Evolutionary conservation across 1,139 yeast species (phyloP).

Genomic region (Arxiozyma bovina): DNA sequence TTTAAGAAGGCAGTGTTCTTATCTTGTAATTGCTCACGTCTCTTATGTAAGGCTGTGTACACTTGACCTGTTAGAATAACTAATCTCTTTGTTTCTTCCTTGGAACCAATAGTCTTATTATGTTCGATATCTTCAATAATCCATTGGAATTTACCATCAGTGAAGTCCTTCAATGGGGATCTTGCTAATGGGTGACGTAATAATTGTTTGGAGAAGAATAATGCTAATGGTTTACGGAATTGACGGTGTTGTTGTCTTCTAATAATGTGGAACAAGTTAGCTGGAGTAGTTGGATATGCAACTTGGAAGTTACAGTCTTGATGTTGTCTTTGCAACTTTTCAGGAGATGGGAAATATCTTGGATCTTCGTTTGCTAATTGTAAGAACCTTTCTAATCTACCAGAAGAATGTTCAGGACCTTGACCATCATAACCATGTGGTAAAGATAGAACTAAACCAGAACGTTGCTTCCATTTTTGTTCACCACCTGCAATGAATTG

Average conservation of each 20-base stretch:
- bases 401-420: conserved; percentile 99
- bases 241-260: conserved; percentile 99
- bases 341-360: conserved; percentile 82
- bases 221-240: conserved; percentile 89
- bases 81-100: conserved; percentile 81
- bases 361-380: conserved; percentile 95
- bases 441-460: conserved; percentile 87
- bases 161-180: conserved; percentile 73
- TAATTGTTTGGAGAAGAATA: conserved; percentile 87
- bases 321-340: conserved; percentile 90
- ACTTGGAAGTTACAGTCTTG: conserved; percentile 98
- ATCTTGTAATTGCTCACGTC: conserved; percentile 66
- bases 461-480: conserved; percentile 97
- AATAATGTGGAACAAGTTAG: conserved; percentile 89
- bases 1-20: conserved; percentile 81
- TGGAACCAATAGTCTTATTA: conserved; percentile 64
- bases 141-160: conserved; percentile 91
- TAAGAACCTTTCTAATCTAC: conserved; percentile 93
- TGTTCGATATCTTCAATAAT: conserved; percentile 85
- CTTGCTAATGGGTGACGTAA: conserved; percentile 97
- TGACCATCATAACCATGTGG: conserved; percentile 99
- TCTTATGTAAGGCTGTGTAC: conserved; percentile 82
- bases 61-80: conserved; percentile 91
- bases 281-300: conserved; percentile 97
- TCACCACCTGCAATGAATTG: conserved; percentile 97